Conservation (phyloP, 2,329 filamentous ascomycete species). For the Venturia effusa region DNA sequence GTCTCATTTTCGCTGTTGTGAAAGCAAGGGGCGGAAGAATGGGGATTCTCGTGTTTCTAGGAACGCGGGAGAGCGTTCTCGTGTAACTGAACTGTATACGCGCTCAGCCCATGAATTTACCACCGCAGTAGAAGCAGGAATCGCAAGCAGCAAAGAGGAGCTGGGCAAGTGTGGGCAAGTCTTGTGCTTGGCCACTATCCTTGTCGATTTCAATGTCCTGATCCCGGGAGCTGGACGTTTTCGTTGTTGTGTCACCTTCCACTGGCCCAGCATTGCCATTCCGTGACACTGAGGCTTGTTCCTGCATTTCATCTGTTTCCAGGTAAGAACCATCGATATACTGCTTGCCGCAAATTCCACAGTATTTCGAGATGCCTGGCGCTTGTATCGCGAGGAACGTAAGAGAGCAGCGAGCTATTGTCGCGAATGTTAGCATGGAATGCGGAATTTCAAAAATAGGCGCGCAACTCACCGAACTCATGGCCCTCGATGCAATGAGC, state of each 20-base stretch:
- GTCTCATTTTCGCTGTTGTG: not conserved
- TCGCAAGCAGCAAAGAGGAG: constrained; percentile 25
- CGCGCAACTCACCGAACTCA: constrained; percentile 32
- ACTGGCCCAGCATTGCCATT: not conserved
- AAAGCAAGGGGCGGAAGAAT: constrained; percentile 6
- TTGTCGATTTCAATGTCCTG: not conserved
- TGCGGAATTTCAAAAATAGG: not conserved
- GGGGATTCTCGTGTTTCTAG: not conserved
- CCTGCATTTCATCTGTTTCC: constrained; percentile 1
- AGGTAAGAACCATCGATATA: constrained; percentile 24
- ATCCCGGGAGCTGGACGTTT: not conserved
- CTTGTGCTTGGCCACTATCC: not conserved
- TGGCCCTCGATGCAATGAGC: constrained; percentile 42
- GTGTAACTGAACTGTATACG: not conserved
- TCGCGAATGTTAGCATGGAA: constrained; percentile 12
- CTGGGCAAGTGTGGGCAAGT: constrained; percentile 16
- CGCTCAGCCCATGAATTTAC: constrained; percentile 22
- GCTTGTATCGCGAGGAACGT: constrained; percentile 46
- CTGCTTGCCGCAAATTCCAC: constrained; percentile 39
- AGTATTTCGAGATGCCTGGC: constrained; percentile 42
- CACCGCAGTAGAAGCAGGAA: constrained; percentile 27
- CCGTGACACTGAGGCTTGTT: not conserved
- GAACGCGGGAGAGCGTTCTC: not conserved
- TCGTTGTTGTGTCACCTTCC: not conserved
- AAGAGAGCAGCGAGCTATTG: constrained; percentile 39